Base-by-base conservation (phyloP, 768 basidiomycete species). In the Royoungia palumana region DNA sequence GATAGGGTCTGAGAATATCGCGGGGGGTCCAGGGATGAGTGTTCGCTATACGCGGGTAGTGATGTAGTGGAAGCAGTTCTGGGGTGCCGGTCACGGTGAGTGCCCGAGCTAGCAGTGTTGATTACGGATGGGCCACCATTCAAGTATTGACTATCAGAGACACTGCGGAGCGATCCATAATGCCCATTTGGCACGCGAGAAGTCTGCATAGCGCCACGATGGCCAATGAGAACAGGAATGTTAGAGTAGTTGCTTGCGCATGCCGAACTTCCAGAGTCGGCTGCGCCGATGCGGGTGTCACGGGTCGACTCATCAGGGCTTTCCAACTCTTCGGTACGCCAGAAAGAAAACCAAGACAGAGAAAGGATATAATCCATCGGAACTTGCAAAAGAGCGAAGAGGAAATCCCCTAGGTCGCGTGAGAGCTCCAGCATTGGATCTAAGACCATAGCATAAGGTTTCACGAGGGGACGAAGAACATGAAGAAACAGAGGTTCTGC, bases 401-500 rank as follows among this genome's bases (percentile, higher is more conserved):
- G 41, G 41, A 88, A 72, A 62, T 91, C 89, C 19, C 85, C 83
- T 38, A 83, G 57, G 65, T 83, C 79, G 43, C 79, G 75, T 32
- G 74, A 66, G 21, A 86, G 52, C 46, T 88, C 85, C 24, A 90
- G 71, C 12, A 76, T 48, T 14, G 79, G 72, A 60, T 93, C 90
- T 30, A 92, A 68, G 1, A 83, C 76, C 6, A 72, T 57, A 13
- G 79, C 76, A 58, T 93, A 88, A 6, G 90, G 90, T 60, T 83
- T 87, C 58, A 92, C 64, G 27, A 87, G 60, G 14, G 91, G 90
- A 17, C 90, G 86, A 11, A 93, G 76, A 47, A 91, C 66, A 64
- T 93, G 87, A 17, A 93, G 73, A 58, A 81, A 89, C 38, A 93
- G 78, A 7, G 90, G 91, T 67, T 93, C 91, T 24, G 91, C 87